Evolutionary conservation across 495 filamentous ascomycete genomes (phyloP), one percentile per base, ranked within the genome.

Genomic region (Aspergillus carlsbadensis): DNA sequence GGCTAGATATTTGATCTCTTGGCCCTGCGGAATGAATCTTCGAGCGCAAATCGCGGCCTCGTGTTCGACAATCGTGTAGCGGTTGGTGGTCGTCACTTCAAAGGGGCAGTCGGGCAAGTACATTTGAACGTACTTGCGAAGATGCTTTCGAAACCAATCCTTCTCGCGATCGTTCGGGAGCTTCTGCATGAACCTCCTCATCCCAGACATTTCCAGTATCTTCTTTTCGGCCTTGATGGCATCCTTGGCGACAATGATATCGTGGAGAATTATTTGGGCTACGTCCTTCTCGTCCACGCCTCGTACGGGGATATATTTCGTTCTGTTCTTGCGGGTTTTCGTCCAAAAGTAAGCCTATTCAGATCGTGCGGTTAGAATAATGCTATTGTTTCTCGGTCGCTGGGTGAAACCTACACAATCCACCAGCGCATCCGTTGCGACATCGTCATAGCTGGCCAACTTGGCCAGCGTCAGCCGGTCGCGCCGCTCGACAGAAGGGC

Each of bases 381-480:
- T 58, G 37, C 14, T 10, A 17, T 33, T 26, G 11, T n/a, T 15
- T 11, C 56, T n/a, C 18, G 44, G 17, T 22, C 17, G 15, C 59
- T 17, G 48, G 17, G 34, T 21, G 59, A 39, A 22, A 79, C 90
- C 68, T 80, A 97, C 94, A 71, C 90, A 89, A 73, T 99, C 94
- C 39, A 99, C 85, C 33, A 99, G 86, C 55, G 89, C 87, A 84
- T 99, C 95, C 0, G 94, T 98, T 59, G 96, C 81, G 61, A 99
- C 85, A 69, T 99, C 94, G 74, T 99, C 94, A 76, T 97, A 97
- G 53, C 87, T 87, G 24, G 90, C 86, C 56, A 99, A 77, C 74
- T 96, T 92, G 36, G 83, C 83, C 54, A 97, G 77, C 11, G 91
- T 96, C 59, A 98, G 76, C 62, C 84, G 86, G 57, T 88, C 83